Evolutionary conservation across 352 stramenopile genomes (phyloP), one percentile per base, ranked within the genome.

Genomic region (Pythium scleroteichum): DNA sequence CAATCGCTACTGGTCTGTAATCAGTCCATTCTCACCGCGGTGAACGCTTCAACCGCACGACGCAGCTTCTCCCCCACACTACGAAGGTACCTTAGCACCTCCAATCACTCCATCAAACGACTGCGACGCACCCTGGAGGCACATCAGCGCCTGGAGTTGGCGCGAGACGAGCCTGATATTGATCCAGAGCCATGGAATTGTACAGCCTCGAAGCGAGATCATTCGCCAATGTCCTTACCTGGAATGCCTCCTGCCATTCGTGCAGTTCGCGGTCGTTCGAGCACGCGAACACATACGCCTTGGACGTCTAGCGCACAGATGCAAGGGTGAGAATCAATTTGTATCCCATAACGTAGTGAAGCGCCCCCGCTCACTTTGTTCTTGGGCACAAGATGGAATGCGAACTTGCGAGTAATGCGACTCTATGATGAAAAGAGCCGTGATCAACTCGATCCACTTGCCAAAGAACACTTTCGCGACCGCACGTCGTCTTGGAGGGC

Each of bases 271-370:
- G 72, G 14, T 82, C 77, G 12, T 68, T 84, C 20, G 65, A 53
- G 35, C 83, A 92, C 1, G 79, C 83, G 71, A 92, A 92, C 9
- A 75, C 71, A 19, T 78, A 68, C 0, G 65, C n/a, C 46, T 90
- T 90, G 2, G 59, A 56, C 8, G 69, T 61, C 77, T 87, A 44
- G 19, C 58, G 45, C 49, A 35, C 29, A 35, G 10, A 35, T 35
- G 29, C 29, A n/a, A n/a, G n/a, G n/a, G n/a, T n/a, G n/a, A n/a
- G n/a, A n/a, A n/a, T n/a, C n/a, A n/a, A n/a, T n/a, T n/a, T n/a
- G n/a, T n/a, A n/a, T n/a, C n/a, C n/a, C n/a, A n/a, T n/a, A 10
- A 10, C 10, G 29, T 10, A 35, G 29, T 10, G 5, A 5, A 35
- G 29, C 20, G 0, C 20, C 17, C 32, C 3, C 26, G 12, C 39